Evolutionary conservation across 2,329 filamentous ascomycete genomes (phyloP).

Genomic region (Botrytis elliptica): DNA sequence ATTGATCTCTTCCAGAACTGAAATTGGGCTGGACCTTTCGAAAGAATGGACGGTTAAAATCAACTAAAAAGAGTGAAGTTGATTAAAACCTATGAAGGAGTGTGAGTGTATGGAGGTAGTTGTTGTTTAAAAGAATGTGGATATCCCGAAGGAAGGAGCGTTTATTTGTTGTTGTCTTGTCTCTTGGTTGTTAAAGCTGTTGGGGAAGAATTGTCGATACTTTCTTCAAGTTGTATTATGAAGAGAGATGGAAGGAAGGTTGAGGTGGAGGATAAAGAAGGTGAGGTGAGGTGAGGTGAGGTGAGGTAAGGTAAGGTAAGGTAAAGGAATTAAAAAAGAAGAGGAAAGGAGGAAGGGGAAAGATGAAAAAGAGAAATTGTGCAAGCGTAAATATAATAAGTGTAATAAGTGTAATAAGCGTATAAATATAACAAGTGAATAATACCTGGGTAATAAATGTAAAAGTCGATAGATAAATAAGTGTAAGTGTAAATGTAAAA

Average conservation of each 20-base stretch:
- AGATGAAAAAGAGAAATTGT: not conserved
- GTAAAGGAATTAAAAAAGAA: not conserved
- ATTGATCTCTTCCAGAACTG: slow-evolving; percentile 6
- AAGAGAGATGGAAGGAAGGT: slow-evolving; percentile 20
- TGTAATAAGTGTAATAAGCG: not conserved
- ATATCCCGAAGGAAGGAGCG: slow-evolving; percentile 38
- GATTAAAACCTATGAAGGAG: slow-evolving; percentile 35
- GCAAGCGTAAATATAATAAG: not conserved
- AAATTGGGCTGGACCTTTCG: slow-evolving; percentile 19
- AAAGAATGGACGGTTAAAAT: slow-evolving; percentile 42
- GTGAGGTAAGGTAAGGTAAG: not conserved
- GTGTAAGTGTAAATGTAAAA: not conserved
- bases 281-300: not conserved
- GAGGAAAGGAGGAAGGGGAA: not conserved
- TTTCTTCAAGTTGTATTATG: slow-evolving; percentile 19
- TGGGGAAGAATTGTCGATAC: not conserved
- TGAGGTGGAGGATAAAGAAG: slow-evolving; percentile 5
- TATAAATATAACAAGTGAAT: not conserved
- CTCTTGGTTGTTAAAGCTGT: slow-evolving; percentile 1
- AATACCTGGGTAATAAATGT: not conserved
- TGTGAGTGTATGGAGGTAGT: not conserved
- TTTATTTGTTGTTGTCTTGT: not conserved
- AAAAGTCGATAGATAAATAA: not conserved
- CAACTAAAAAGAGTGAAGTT: slow-evolving; percentile 47
- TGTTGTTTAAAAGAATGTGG: slow-evolving; percentile 35